These are phyloP conservation scores for Meira miltonrushii DNA, from an alignment of 1,284 basidiomycete species.

Conservation along the genomic window DNA sequence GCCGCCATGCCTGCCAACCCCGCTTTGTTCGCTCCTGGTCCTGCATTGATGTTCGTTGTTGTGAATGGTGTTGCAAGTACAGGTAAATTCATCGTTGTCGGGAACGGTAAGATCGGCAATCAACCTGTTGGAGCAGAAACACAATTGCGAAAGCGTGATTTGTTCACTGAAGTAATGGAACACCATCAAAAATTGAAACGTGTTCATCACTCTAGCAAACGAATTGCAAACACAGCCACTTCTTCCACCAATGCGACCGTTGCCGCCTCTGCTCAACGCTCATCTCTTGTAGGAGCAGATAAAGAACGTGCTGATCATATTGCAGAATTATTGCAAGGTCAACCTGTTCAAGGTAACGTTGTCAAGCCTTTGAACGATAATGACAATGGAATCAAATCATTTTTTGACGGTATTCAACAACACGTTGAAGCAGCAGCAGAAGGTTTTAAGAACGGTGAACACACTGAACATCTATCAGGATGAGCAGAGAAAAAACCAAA, in stretches of 20 bases:
- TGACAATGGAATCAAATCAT: background rate
- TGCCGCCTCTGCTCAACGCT: background rate
- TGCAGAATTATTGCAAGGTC: background rate
- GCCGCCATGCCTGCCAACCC: constrained; percentile 43
- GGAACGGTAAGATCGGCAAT: constrained; percentile 35
- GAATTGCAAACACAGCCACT: background rate
- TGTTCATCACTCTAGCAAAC: background rate
- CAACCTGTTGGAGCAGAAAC: constrained; percentile 20
- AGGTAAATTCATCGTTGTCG: constrained; percentile 46
- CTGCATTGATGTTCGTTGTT: constrained; percentile 46
- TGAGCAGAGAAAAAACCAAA: no score
- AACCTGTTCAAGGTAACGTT: background rate
- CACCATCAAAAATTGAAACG: background rate
- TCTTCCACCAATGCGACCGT: background rate
- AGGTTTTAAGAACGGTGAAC: constrained; percentile 57
- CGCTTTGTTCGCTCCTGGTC: constrained; percentile 42
- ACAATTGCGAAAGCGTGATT: background rate
- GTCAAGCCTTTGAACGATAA: background rate
- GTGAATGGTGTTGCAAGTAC: constrained; percentile 43
- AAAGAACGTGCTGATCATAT: no score
- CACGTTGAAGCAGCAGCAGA: constrained; percentile 51
- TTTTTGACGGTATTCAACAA: constrained; percentile 2
- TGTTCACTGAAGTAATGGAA: background rate
- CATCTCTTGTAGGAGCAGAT: no score
- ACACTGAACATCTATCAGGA: constrained; percentile 6